These are phyloP conservation scores for Dioszegia hungarica DNA, from an alignment of 768 basidiomycete species.

Conservation along the genomic window DNA sequence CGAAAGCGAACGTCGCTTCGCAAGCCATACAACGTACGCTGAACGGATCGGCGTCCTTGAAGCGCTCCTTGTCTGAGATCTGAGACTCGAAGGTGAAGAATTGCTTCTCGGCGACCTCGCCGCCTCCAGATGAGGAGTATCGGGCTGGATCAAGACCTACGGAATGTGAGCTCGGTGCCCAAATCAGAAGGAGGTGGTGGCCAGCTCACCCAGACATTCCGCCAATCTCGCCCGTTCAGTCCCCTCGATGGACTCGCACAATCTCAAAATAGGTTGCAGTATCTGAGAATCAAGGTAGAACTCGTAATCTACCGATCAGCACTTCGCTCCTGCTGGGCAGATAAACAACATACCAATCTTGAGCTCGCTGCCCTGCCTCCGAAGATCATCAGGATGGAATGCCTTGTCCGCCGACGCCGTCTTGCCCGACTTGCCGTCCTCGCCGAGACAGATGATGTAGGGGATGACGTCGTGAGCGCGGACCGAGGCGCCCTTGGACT, in stretches of 20 bases:
- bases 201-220: slow-evolving; percentile 79
- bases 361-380: slow-evolving; percentile 61
- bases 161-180: neutral
- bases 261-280: slow-evolving; percentile 85
- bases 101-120: slow-evolving; percentile 57
- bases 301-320: slow-evolving; percentile 65
- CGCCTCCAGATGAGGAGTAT: slow-evolving; percentile 17
- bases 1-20: slow-evolving; percentile 51
- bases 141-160: slow-evolving; percentile 8
- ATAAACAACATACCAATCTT: slow-evolving; percentile 61
- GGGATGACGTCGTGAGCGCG: slow-evolving; percentile 89
- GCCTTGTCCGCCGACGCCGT: slow-evolving; percentile 82
- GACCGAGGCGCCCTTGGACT: slow-evolving; percentile 71
- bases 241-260: slow-evolving; percentile 94
- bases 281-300: slow-evolving; percentile 88
- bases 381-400: slow-evolving; percentile 86
- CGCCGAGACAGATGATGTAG: slow-evolving; percentile 80
- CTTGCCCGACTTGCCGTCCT: slow-evolving; percentile 65
- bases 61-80: slow-evolving; percentile 79
- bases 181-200: too few species aligned
- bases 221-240: slow-evolving; percentile 87
- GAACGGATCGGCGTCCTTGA: slow-evolving; percentile 69
- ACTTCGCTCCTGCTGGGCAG: neutral
- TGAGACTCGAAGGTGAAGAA: slow-evolving; percentile 84
- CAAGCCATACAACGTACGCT: slow-evolving; percentile 73